phyloP scores from a whole-genome alignment of 208 protist species.

The Trypanosoma caninum region DNA sequence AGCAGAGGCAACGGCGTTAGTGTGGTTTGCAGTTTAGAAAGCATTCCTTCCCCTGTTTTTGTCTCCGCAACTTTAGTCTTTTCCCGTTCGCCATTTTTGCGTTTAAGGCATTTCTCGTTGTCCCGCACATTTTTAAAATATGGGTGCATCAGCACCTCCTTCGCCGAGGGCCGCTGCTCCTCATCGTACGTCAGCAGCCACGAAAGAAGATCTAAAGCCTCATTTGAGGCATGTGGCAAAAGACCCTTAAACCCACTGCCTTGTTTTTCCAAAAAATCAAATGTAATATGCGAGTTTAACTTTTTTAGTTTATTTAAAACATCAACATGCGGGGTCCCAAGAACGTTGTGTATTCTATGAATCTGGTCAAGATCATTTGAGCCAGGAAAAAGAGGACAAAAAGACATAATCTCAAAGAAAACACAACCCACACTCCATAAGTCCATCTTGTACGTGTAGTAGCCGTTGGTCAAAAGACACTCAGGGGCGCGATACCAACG shows the following conservation, averaged over 20 bases:
- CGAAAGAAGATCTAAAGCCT: constrained; percentile 85
- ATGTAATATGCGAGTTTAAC: constrained; percentile 57
- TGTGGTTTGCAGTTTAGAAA: constrained; percentile 1
- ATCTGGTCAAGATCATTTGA: constrained; percentile 82
- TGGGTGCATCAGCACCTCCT: constrained; percentile 86
- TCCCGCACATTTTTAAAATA: constrained; percentile 84
- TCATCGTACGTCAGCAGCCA: constrained; percentile 89
- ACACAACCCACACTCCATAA: constrained; percentile 89
- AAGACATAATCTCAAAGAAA: constrained; percentile 78
- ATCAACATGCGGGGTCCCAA: constrained; percentile 86
- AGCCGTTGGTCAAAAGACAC: constrained; percentile 85
- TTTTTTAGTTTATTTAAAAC: constrained; percentile 65
- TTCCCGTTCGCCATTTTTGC: neutral
- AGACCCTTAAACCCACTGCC: constrained; percentile 61
- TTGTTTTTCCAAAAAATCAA: constrained; percentile 65
- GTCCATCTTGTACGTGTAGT: constrained; percentile 92
- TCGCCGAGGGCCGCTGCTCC: constrained; percentile 84
- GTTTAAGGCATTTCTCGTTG: constrained; percentile 23
- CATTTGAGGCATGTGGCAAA: constrained; percentile 54
- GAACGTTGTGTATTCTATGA: constrained; percentile 87
- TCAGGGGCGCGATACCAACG: constrained; percentile 93
- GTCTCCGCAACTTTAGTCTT: neutral
- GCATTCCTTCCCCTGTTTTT: constrained; percentile 8
- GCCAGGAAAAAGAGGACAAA: constrained; percentile 84
- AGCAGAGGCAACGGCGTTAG: neutral